Conservation (phyloP, 345 rosid species). For the Ricinus communis region DNA sequence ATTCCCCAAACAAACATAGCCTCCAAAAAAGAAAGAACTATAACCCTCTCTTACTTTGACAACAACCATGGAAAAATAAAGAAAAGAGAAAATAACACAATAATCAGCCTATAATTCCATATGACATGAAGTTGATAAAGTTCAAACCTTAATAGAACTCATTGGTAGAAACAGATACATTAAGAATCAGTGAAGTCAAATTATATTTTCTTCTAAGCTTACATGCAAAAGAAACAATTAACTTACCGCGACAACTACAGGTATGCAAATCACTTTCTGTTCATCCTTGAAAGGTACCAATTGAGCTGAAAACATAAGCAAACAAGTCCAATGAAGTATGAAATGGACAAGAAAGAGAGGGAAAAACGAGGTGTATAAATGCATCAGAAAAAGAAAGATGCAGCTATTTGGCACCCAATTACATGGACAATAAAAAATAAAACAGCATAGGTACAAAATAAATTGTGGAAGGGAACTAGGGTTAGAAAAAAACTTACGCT, state of each 20-base stretch:
- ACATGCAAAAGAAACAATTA: constrained; percentile 1
- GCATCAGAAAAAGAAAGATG: neutral
- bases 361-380: neutral
- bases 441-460: neutral
- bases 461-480: neutral
- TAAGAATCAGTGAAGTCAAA: neutral
- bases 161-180: neutral
- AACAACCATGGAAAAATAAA: neutral
- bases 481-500: constrained; percentile 61
- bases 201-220: neutral
- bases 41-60: neutral
- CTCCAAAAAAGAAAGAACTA: too few relatives aligned
- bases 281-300: constrained; percentile 58
- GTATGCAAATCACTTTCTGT: constrained; percentile 56
- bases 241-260: constrained; percentile 91
- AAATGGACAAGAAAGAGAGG: constrained; percentile 7
- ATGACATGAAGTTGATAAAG: neutral
- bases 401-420: neutral
- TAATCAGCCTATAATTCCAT: neutral
- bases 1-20: too few relatives aligned
- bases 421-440: neutral
- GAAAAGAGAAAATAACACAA: neutral
- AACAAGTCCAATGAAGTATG: neutral
- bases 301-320: constrained; percentile 63
- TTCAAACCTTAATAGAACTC: neutral